Evolutionary conservation across 2,329 filamentous ascomycete species (phyloP), one percentile per base, ranked within the genome.

Genomic region (Fusarium phyllophilum): DNA sequence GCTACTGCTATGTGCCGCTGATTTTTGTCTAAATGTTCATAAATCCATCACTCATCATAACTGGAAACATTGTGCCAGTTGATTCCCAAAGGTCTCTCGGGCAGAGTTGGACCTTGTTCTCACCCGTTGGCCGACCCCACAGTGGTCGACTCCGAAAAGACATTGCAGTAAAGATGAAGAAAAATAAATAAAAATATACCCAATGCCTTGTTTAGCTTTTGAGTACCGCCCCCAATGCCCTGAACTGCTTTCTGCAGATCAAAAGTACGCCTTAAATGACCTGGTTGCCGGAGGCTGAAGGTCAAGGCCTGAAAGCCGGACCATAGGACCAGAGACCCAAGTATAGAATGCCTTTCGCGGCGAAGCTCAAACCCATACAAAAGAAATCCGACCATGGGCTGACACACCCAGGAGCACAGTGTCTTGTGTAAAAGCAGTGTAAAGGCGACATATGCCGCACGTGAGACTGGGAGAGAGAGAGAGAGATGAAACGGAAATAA

Each of bases 11-110:
- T 65, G 26, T 66, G 49, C 63, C 58, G 69, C 72, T 70, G 44
- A 39, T 63, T 73, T 70, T 73, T 75, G 64, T 75, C 72, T 75
- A 75, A 55, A 72, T 54, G 65, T 72, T 75, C 72, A 62, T 75
- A 68, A 74, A 75, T 64, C 72, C 72, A 70, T 75, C 72, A 75
- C 72, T 75, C 72, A 56, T 75, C 61, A 74, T 55, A 66, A 63
- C 64, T 60, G 61, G 72, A 66, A 45, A 42, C 38, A 41, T 48
- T 46, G 22, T 46, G 65, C 72, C 72, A 66, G 72, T 59, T 62
- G 33, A 10, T 74, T 68, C 63, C 63, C 52, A 46, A 56, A 55
- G 60, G 45, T 39, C 44, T 64, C 66, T 54, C 54, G 8, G 20
- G 14, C 13, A 46, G 34, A 49, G 42, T 45, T 62, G 5, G 39